Evolutionary conservation across 257 asterid species (phyloP).

Genomic region (Nicotiana tomentosiformis): DNA sequence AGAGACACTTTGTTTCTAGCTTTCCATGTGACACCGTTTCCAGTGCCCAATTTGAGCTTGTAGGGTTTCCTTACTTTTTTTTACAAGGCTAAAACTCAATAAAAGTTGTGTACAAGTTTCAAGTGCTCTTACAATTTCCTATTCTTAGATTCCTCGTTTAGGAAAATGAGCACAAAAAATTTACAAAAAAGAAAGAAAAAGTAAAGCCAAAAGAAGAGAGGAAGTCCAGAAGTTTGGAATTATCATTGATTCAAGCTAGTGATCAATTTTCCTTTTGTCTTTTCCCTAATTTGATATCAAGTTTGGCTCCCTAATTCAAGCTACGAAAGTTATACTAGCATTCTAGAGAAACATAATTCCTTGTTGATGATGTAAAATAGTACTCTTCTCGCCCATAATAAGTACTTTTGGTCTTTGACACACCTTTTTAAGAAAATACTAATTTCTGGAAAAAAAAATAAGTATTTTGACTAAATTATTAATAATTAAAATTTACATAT

Average conservation of each 20-base stretch:
- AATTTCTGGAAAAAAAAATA: too few species aligned
- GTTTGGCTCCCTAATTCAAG: constrained; percentile 17
- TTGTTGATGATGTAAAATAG: background rate
- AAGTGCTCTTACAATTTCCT: background rate
- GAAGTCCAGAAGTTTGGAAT: background rate
- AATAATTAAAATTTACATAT: too few species aligned
- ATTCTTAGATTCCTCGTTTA: background rate
- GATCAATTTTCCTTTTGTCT: constrained; percentile 13
- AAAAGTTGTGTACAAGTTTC: background rate
- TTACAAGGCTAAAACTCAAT: background rate
- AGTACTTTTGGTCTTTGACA: too few species aligned
- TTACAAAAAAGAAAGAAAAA: background rate
- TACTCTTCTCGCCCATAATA: too few species aligned
- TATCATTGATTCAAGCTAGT: constrained; percentile 12
- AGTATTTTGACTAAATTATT: too few species aligned
- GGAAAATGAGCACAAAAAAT: constrained; percentile 2
- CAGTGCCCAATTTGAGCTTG: background rate
- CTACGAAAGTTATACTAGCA: background rate
- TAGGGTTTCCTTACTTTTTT: background rate
- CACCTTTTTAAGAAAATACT: too few species aligned
- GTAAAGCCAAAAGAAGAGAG: constrained; percentile 8
- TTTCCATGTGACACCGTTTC: background rate
- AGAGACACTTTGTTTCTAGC: background rate
- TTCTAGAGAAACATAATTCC: background rate
- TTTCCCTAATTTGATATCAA: constrained; percentile 9